Evolutionary conservation across 176 grass and related monocot species (phyloP), one percentile per base, ranked within the genome.

Genomic region (Rhynchospora breviuscula): DNA sequence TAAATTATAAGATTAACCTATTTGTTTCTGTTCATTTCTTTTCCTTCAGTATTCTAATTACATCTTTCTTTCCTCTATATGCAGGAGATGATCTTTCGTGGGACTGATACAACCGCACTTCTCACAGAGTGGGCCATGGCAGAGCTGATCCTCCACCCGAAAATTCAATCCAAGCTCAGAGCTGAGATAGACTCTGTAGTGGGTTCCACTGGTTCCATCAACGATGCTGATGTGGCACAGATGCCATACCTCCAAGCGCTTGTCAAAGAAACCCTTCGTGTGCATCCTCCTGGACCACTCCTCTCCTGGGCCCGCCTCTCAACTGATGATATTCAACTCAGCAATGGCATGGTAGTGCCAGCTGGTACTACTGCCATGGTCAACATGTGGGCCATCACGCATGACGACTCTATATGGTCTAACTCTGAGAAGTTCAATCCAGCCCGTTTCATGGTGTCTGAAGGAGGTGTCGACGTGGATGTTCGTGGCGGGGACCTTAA

Each of bases 71-170:
- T 12, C 10, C 35, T n/a, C 9, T 5, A 52, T 23, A 31, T 21
- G 10, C 81, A 94, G 92, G 92, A 94, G 79, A 94, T 94, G 92
- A 92, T 94, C 62, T 94, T 94, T 67, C 90, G 90, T 8, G 92
- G 92, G 5, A 94, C 92, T 0, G 92, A 94, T 84, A 94, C 92
- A 21, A 91, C 92, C 10, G 92, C 92, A 18, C 80, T 94, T 17
- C 86, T 94, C 7, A 94, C 92, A 0, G 92, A 94, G 80, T 94
- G 92, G 92, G 83, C 86, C 59, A 90, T 94, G 86, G 92, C 92
- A 9, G 92, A 94, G 86, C 76, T 94, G 63, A 86, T 94, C 43
- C 84, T 77, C 10, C 85, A 90, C 64, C 90, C 88, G 3, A 78
- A 40, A 18, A 81, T 86, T 81, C 92, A 94, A 67, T 40, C 63